Conservation (phyloP, 208 protist species). For the Trypanosoma avium region DNA sequence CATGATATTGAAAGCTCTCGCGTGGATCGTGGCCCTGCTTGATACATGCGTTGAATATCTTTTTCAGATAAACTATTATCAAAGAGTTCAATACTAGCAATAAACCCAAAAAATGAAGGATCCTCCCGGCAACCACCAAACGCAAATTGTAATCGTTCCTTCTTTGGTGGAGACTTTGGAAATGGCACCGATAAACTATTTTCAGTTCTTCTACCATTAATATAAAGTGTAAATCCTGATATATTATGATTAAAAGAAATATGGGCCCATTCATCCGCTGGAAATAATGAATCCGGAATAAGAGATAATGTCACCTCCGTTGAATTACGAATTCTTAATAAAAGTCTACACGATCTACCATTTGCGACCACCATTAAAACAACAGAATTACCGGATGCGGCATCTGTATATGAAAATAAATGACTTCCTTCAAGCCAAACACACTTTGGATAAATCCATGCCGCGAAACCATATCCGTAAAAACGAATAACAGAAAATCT, state of each 20-base stretch:
- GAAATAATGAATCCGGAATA: constrained; percentile 52
- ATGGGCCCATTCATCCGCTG: constrained; percentile 72
- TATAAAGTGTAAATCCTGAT: constrained; percentile 50
- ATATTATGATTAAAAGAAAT: constrained; percentile 69
- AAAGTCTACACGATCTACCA: constrained; percentile 62
- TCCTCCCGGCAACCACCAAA: constrained; percentile 50
- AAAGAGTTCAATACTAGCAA: constrained; percentile 72
- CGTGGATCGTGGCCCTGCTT: constrained; percentile 35
- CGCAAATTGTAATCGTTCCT: constrained; percentile 50
- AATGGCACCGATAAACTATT: constrained; percentile 43
- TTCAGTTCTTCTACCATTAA: constrained; percentile 58
- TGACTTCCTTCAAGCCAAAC: constrained; percentile 72
- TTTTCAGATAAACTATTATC: constrained; percentile 51
- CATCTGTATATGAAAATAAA: constrained; percentile 73
- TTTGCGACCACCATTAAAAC: constrained; percentile 62
- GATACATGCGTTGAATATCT: constrained; percentile 55
- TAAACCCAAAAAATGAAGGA: constrained; percentile 70
- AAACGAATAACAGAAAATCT: constrained; percentile 32
- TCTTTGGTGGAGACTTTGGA: constrained; percentile 49
- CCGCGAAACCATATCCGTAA: constrained; percentile 72
- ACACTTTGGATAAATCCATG: constrained; percentile 80
- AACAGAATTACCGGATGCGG: constrained; percentile 35
- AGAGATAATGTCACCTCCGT: constrained; percentile 27
- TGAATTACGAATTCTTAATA: constrained; percentile 37
- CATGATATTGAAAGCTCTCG: constrained; percentile 18